phyloP scores from a whole-genome alignment of 2,329 filamentous ascomycete genomes.

The Zasmidium cellare region DNA sequence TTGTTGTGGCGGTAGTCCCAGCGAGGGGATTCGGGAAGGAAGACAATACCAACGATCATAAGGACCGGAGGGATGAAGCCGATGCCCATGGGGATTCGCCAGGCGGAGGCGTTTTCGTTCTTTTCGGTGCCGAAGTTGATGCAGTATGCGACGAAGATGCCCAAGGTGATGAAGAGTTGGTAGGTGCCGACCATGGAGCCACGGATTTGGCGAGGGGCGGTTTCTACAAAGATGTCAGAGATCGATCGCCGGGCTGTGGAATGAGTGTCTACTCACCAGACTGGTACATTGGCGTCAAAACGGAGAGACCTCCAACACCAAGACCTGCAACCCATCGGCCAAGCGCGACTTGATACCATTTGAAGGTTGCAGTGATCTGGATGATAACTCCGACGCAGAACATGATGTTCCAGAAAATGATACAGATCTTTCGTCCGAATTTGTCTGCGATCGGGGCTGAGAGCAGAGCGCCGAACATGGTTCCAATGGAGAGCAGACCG shows the following conservation, averaged over 20 bases:
- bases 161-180: constrained; percentile 69
- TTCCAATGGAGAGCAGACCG: constrained; percentile 61
- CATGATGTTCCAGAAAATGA: constrained; percentile 63
- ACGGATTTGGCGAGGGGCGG: constrained; percentile 63
- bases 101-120: constrained; percentile 51
- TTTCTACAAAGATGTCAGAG: constrained; percentile 50
- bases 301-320: constrained; percentile 64
- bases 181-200: constrained; percentile 65
- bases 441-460: constrained; percentile 63
- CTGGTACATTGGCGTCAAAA: constrained; percentile 68
- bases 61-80: constrained; percentile 58
- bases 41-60: constrained; percentile 54
- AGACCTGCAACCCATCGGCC: constrained; percentile 67
- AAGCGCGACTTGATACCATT: constrained; percentile 66
- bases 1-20: constrained; percentile 59
- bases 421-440: constrained; percentile 62
- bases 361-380: constrained; percentile 59
- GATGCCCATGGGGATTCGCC: constrained; percentile 64
- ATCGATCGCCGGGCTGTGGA: too few species aligned
- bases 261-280: constrained; percentile 39
- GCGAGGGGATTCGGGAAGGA: constrained; percentile 59
- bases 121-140: constrained; percentile 63
- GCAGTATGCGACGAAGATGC: constrained; percentile 55
- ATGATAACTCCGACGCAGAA: constrained; percentile 65
- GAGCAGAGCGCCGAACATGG: constrained; percentile 58